Evolutionary conservation across 179 eudicot genomes (phyloP), one percentile per base, ranked within the genome.

Genomic region (Silene coronaria): DNA sequence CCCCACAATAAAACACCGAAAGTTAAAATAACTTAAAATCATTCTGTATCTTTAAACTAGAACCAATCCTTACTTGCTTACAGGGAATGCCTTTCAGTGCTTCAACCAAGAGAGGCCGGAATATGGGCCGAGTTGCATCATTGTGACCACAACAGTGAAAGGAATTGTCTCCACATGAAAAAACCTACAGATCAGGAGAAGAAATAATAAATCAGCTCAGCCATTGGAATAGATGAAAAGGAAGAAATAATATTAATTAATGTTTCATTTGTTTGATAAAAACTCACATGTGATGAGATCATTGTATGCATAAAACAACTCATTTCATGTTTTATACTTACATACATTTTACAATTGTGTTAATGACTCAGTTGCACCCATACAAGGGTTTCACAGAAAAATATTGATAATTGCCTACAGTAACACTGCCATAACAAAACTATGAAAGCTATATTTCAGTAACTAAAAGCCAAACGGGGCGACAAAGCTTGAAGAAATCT

Each of bases 101-200:
- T 78, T 92, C 99, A 60, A 95, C 91, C 72, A 87, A 84, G 80
- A 88, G 88, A 51, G 97, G 97, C 71, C 85, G 86, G 82, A 92
- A 92, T 79, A 94, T 88, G 21, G 96, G 95, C 59, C 92, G 97
- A 45, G 75, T 75, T 64, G 89, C 87, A 80, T 95, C 97, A 73
- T 87, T 77, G 68, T 92, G 96, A 45, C 99, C 97, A 76, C 97
- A 91, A 74, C 95, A 92, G 78, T 88, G 89, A 19, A 91, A 89
- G 72, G 99, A 93, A 87, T 91, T 95, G 78, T 92, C 99, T 79
- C 99, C 99, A 75, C 95, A 92, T 12, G 99, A 90, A 81, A 89
- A 95, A 38, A 92, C 99, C 99, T 95, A 85, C 32, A 86, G 12
- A 51, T 23, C n/a, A n/a, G 27, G 45, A 80, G 24, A 60, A 19